A percentile compares a stretch with the other conserved stretches of the same genome.
Evolutionary conservation across 768 basidiomycete species (phyloP).

Genomic region (Podaxis sp.): DNA sequence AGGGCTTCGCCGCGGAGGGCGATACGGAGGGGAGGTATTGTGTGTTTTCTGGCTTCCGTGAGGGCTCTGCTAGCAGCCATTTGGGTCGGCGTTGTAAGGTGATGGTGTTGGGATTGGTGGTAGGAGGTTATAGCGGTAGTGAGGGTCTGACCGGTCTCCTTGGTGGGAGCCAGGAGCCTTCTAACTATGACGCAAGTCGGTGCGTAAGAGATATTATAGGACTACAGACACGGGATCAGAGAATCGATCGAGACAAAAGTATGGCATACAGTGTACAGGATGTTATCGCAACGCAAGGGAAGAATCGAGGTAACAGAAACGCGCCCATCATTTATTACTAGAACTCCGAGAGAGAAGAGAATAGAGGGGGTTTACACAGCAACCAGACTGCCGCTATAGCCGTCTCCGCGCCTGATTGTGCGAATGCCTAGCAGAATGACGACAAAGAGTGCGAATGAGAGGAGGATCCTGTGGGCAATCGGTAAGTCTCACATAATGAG

Average conservation of each 20-base stretch:
- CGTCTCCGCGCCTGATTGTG: conserved; percentile 64
- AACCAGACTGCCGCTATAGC: conserved; percentile 44
- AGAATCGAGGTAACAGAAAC: background rate
- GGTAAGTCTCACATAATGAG: background rate
- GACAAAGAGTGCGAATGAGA: conserved; percentile 51
- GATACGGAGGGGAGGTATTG: conserved; percentile 33
- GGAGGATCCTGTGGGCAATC: conserved; percentile 48
- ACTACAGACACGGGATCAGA: background rate
- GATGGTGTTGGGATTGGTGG: background rate
- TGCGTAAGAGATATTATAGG: background rate
- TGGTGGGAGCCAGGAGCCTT: background rate
- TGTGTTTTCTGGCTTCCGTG: conserved; percentile 10
- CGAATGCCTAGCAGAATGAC: conserved; percentile 54
- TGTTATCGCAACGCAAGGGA: background rate
- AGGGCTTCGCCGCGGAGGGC: conserved; percentile 62
- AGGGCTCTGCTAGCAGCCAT: conserved; percentile 9
- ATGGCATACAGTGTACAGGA: background rate
- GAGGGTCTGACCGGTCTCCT: background rate
- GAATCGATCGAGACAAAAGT: background rate
- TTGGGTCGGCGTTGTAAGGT: background rate
- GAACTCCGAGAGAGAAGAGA: background rate
- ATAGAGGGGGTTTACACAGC: background rate
- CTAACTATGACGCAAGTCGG: background rate
- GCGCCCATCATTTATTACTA: background rate
- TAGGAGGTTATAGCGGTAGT: background rate